Percentiles rank a stretch among this genome's conserved stretches.
Evolutionary conservation across 164 flowering plant genomes (phyloP).

Genomic region (Magnolia kwangsiensis): DNA sequence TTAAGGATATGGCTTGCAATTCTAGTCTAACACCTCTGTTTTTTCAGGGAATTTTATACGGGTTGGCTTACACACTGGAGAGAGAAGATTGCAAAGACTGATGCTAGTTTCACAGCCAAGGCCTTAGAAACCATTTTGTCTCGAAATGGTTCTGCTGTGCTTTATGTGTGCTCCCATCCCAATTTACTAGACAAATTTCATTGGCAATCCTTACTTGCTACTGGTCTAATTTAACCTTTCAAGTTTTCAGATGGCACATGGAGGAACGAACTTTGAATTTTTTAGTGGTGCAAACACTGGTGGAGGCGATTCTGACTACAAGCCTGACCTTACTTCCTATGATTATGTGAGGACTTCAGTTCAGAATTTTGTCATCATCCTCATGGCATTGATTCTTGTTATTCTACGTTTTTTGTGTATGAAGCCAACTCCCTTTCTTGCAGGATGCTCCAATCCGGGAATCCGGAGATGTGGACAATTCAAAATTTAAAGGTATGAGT

Average conservation of each 20-base stretch:
- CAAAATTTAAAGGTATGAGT: slow-evolving; percentile 63
- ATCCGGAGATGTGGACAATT: slow-evolving; percentile 79
- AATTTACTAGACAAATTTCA: background rate
- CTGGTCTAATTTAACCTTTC: slow-evolving; percentile 9
- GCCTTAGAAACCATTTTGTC: slow-evolving; percentile 62
- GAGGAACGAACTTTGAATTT: slow-evolving; percentile 98
- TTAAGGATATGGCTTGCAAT: background rate
- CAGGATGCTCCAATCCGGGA: slow-evolving; percentile 97
- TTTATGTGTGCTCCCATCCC: slow-evolving; percentile 58
- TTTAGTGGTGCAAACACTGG: slow-evolving; percentile 91
- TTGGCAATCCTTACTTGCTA: background rate
- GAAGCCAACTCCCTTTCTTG: slow-evolving; percentile 4
- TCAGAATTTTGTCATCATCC: background rate
- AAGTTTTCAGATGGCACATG: slow-evolving; percentile 93
- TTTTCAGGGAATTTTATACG: slow-evolving; percentile 85
- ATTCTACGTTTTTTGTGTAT: background rate
- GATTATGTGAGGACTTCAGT: slow-evolving; percentile 67
- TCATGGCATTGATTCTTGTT: background rate
- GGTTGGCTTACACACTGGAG: slow-evolving; percentile 99
- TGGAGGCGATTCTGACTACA: slow-evolving; percentile 54
- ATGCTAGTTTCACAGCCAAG: slow-evolving; percentile 59
- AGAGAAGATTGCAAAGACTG: slow-evolving; percentile 64
- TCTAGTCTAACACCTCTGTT: slow-evolving; percentile 6
- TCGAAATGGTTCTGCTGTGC: slow-evolving; percentile 86
- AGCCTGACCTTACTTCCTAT: slow-evolving; percentile 95